phyloP scores from a whole-genome alignment of 1,284 basidiomycete genomes.

The Farysia itapuensis region DNA sequence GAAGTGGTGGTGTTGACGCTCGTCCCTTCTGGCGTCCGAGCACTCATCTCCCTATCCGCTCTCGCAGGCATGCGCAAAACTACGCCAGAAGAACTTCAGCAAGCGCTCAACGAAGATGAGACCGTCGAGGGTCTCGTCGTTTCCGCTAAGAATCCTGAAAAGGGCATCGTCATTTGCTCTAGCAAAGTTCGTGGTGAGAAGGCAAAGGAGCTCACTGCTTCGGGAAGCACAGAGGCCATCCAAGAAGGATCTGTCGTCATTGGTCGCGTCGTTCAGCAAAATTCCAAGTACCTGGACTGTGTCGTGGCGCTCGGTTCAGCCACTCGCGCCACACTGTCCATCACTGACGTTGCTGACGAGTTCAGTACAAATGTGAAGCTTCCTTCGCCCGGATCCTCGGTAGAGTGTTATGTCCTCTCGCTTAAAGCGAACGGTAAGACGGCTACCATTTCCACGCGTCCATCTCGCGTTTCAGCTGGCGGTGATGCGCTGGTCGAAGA shows the following conservation, averaged over 20 bases:
- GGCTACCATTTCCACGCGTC: slow-evolving; percentile 21
- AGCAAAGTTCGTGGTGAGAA: slow-evolving; percentile 25
- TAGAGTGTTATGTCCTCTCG: slow-evolving; percentile 72
- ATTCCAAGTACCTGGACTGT: slow-evolving; percentile 35
- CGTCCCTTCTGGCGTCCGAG: slow-evolving; percentile 68
- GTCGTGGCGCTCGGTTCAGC: slow-evolving; percentile 26
- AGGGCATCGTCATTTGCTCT: slow-evolving; percentile 73
- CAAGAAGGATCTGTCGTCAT: slow-evolving; percentile 25
- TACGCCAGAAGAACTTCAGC: slow-evolving; percentile 72
- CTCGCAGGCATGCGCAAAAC: slow-evolving; percentile 78
- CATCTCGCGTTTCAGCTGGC: slow-evolving; percentile 12
- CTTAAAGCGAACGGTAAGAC: slow-evolving; percentile 63
- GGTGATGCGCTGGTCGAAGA: slow-evolving; percentile 38
- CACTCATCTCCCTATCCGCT: slow-evolving; percentile 80
- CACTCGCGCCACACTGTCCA: slow-evolving; percentile 38
- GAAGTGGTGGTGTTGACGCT: slow-evolving; percentile 55
- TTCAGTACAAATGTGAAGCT: slow-evolving; percentile 65
- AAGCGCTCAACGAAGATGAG: slow-evolving; percentile 72
- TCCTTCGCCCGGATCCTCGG: slow-evolving; percentile 69
- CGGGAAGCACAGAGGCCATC: slow-evolving; percentile 6
- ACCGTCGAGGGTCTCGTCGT: slow-evolving; percentile 78
- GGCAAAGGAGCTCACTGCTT: slow-evolving; percentile 2
- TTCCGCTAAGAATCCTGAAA: slow-evolving; percentile 84
- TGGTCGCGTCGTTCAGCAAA: slow-evolving; percentile 29
- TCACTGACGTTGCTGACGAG: slow-evolving; percentile 78